Base-by-base conservation (phyloP, 179 eudicot species). In the Beta corolliflora region DNA sequence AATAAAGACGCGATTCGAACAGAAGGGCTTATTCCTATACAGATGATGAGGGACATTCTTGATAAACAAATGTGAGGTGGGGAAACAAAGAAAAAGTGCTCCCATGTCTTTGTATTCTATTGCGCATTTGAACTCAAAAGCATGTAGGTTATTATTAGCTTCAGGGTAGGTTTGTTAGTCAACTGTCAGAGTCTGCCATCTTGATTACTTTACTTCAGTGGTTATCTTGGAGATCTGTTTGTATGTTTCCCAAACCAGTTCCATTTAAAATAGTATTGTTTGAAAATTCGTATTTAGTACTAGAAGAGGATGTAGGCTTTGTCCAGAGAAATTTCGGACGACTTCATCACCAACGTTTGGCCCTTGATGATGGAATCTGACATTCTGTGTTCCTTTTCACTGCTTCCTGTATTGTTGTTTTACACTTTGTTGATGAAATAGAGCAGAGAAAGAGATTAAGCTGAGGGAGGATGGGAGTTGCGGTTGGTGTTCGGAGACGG, bases 1-100 rank as follows among this genome's bases (percentile, higher is more conserved):
- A 96, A 71, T 67, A 96, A 96, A 85, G 94, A 94, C 56, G 99
- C 98, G 5, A 94, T 96, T 46, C 87, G 98, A 81, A 90, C 99
- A 6, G 99, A 96, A 90, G 99, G 99, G 67, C 96, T 96, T 77
- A 88, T 96, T 67, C 99, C 98, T 9, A 84, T 94, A 86, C 97
- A 94, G 76, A 90, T 96, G 98, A 94, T 96, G 94, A 89, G 97
- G 29, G 94, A 94, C 80, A 92, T 96, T 60, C 83, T 96, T 56
- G 91, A 96, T 29, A 94, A 88, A 76, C 90, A 93, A 31, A 91
- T 94, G 97, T 94, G 86, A 92, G 75, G 71, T 46, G 44, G 23
- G 18, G 11, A 36, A 66, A 41, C 64, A 5, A 1, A 36, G 14
- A 19, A 50, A 25, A 54, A 56, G 16, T 14, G 12, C 16, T 44